Percentiles rank a stretch among this genome's conserved stretches.
Conservation (phyloP, 2,329 filamentous ascomycete genomes). For the Tolypocladium ophioglossoides region DNA sequence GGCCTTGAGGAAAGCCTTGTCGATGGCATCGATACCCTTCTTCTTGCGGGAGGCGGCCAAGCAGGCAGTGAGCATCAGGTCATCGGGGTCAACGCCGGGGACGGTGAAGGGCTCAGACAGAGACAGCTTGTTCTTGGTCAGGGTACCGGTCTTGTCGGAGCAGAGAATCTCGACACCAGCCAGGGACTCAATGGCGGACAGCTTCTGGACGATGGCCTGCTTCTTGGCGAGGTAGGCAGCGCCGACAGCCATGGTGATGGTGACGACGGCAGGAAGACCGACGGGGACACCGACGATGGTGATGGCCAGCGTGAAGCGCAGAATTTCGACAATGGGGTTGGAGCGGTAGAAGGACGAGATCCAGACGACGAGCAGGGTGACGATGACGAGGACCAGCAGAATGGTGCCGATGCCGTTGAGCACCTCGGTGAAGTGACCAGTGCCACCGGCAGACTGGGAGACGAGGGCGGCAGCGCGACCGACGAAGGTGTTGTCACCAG, state of each 20-base stretch:
- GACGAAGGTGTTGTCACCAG: slow-evolving; percentile 84
- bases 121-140: slow-evolving; percentile 91
- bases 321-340: slow-evolving; percentile 66
- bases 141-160: slow-evolving; percentile 87
- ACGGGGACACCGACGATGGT: slow-evolving; percentile 89
- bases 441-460: slow-evolving; percentile 60
- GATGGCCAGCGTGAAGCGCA: slow-evolving; percentile 78
- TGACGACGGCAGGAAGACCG: slow-evolving; percentile 86
- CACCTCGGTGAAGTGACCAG: slow-evolving; percentile 85
- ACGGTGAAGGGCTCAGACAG: slow-evolving; percentile 78
- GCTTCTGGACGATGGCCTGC: slow-evolving; percentile 87
- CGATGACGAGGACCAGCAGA: slow-evolving; percentile 67
- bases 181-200: slow-evolving; percentile 83
- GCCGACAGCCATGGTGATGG: slow-evolving; percentile 90
- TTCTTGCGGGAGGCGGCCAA: slow-evolving; percentile 86
- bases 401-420: slow-evolving; percentile 78
- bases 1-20: slow-evolving; percentile 87
- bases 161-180: slow-evolving; percentile 90
- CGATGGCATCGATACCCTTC: slow-evolving; percentile 90
- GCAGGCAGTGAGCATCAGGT: slow-evolving; percentile 87
- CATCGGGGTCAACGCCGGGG: slow-evolving; percentile 70
- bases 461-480: slow-evolving; percentile 81
- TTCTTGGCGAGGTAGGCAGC: slow-evolving; percentile 86
- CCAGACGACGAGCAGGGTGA: slow-evolving; percentile 77
- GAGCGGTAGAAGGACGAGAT: slow-evolving; percentile 80